Evolutionary conservation across 495 filamentous ascomycete genomes (phyloP).

Genomic region (Xylaria telfairii): DNA sequence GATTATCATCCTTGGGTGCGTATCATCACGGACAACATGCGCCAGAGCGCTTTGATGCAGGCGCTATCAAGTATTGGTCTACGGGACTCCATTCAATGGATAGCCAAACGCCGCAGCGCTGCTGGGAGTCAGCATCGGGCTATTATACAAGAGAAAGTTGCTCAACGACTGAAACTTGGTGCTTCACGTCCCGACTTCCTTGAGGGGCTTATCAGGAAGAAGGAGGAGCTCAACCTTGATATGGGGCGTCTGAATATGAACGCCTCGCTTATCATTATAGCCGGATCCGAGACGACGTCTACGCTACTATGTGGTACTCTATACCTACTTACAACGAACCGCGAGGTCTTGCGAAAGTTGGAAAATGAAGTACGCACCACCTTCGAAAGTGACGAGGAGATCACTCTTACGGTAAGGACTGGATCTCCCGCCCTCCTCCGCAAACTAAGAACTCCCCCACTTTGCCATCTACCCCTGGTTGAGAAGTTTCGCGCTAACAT

Average conservation of each 20-base stretch:
- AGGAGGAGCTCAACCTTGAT: constrained; percentile 32
- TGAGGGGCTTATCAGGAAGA: constrained; percentile 46
- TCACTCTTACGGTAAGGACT: constrained; percentile 38
- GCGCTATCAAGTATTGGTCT: constrained; percentile 32
- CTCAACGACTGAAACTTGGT: constrained; percentile 38
- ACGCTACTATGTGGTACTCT: constrained; percentile 51
- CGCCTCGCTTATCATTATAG: constrained; percentile 42
- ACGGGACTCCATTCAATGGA: constrained; percentile 11
- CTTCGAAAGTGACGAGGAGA: constrained; percentile 52
- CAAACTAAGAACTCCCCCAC: background rate
- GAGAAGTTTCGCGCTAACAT: background rate
- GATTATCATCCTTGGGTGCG: constrained; percentile 54
- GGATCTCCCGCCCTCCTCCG: background rate
- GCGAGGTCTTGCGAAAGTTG: constrained; percentile 45
- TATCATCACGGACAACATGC: constrained; percentile 43
- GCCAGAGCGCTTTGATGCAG: constrained; percentile 35
- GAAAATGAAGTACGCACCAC: constrained; percentile 49
- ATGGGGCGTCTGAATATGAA: constrained; percentile 32
- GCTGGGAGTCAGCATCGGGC: constrained; percentile 35
- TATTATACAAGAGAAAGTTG: constrained; percentile 40
- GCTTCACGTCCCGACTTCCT: constrained; percentile 46
- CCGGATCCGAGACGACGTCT: constrained; percentile 60
- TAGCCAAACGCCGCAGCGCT: constrained; percentile 10
- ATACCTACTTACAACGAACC: constrained; percentile 53
- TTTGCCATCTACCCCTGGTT: background rate